Conservation (phyloP, 345 rosid genomes). For the Rhizophora mangle region DNA sequence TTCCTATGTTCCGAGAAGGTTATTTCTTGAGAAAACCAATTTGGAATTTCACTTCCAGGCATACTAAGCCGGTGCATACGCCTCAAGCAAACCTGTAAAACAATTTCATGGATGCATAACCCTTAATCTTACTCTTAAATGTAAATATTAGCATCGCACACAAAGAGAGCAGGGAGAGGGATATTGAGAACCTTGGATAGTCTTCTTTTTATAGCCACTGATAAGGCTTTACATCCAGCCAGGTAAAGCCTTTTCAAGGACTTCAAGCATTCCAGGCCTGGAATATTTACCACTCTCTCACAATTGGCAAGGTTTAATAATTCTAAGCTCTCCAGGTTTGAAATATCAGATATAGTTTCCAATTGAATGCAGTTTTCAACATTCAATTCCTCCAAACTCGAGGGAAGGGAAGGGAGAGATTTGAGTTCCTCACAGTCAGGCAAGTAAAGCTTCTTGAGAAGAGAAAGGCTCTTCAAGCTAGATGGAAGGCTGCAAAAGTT, state of each 20-base stretch:
- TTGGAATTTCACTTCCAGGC: conserved; percentile 56
- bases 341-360: conserved; percentile 31
- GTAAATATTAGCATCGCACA: neutral
- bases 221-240: conserved; percentile 38
- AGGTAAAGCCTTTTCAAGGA: conserved; percentile 38
- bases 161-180: too few relatives aligned
- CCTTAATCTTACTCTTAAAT: neutral
- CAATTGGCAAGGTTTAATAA: conserved; percentile 42
- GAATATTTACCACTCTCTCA: conserved; percentile 36
- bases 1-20: conserved; percentile 36
- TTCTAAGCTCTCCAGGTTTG: conserved; percentile 27
- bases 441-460: conserved; percentile 34
- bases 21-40: conserved; percentile 45
- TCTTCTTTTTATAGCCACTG: conserved; percentile 29
- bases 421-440: conserved; percentile 33
- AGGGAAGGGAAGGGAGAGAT: conserved; percentile 49
- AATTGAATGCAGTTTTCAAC: conserved; percentile 38
- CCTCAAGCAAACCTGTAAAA: conserved; percentile 44
- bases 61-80: conserved; percentile 39
- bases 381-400: conserved; percentile 34
- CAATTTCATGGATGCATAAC: neutral
- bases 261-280: conserved; percentile 43
- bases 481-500: conserved; percentile 45
- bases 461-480: conserved; percentile 41
- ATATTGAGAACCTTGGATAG: conserved; percentile 38